Base-by-base conservation (phyloP, 495 filamentous ascomycete species). In the Penicillium antarcticum region DNA sequence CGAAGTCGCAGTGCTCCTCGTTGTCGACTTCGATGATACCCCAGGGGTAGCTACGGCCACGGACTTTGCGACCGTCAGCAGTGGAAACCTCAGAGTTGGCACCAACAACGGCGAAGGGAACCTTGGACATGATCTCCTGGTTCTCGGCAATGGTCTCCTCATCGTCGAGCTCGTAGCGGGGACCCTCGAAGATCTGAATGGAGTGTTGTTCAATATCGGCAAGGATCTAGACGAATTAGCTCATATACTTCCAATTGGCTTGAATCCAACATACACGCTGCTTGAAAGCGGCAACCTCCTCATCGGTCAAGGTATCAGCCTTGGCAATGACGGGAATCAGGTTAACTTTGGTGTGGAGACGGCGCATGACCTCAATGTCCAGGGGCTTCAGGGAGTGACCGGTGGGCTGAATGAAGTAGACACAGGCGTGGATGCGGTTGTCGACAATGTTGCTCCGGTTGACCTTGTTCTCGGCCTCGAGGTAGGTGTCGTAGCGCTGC, bases 81-180 rank as follows among this genome's bases (percentile, higher is more conserved):
- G 86, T 91, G 48, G 82, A 85, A 57, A 98, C 88, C 72, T 97
- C 95, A 55, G 83, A 81, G 70, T 95, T 97, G 61, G 92, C 91
- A 77, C 94, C 94, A 52, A 98, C 94, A 52, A 98, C 91, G 39
- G 94, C 94, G 66, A 98, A 98, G 16, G 94, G 94, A 33, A 98
- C 92, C 80, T 98, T 98, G 59, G 95, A 96, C 91, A 98, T 91
- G 71, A 98, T 98, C 78, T 98, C 94, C 73, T 92, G 91, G 83
- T 98, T 98, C 79, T 98, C 94, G 7, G 94, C 94, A 71, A 98
- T 97, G 26, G 94, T 97, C 79, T 98, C 94, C 68, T 98, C 94
- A 56, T 98, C 94, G 67, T 98, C 94, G 45, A 98, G 85, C 73
- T 98, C 94, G 70, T 98, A 98, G 48, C 91, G 89, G 48, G 94